These are phyloP conservation scores for Blastobotrys proliferans DNA, from an alignment of 1,139 yeast species.

Conservation along the genomic window DNA sequence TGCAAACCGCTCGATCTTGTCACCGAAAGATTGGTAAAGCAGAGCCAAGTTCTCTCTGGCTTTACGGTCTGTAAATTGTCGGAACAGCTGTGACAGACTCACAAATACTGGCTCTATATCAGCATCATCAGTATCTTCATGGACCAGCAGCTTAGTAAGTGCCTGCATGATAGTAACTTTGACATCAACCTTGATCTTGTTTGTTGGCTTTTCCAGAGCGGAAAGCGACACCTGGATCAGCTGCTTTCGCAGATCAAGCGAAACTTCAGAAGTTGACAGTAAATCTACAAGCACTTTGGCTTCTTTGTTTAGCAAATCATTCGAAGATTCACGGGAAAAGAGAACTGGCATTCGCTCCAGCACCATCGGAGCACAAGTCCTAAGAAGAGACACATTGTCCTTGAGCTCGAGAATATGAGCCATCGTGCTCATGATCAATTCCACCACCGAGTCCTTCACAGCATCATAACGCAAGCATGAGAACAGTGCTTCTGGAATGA, in stretches of 20 bases:
- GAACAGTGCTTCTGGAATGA: conserved; percentile 55
- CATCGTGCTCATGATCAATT: conserved; percentile 55
- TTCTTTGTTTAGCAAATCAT: conserved; percentile 46
- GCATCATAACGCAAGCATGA: conserved; percentile 49
- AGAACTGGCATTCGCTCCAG: conserved; percentile 28
- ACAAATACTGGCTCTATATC: conserved; percentile 54
- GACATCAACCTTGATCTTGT: conserved; percentile 51
- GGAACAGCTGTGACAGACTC: conserved; percentile 56
- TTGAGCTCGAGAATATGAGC: conserved; percentile 42
- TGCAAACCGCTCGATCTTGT: conserved; percentile 43
- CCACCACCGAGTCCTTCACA: conserved; percentile 66
- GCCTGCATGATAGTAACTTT: conserved; percentile 59
- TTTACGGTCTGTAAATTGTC: conserved; percentile 52
- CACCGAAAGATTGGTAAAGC: conserved; percentile 59
- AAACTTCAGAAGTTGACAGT: conserved; percentile 57
- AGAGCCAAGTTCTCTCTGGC: conserved; percentile 58
- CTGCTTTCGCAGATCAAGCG: conserved; percentile 50
- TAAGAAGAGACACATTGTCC: conserved; percentile 40
- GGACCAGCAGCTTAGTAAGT: conserved; percentile 50
- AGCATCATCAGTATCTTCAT: conserved; percentile 50
- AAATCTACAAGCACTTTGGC: conserved; percentile 51
- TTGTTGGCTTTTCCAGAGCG: conserved; percentile 59
- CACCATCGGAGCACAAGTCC: conserved; percentile 29
- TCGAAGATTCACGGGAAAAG: conserved; percentile 25
- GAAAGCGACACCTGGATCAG: conserved; percentile 56